phyloP scores from a whole-genome alignment of 805 yeast genomes.

The Starmera pachycereana region DNA sequence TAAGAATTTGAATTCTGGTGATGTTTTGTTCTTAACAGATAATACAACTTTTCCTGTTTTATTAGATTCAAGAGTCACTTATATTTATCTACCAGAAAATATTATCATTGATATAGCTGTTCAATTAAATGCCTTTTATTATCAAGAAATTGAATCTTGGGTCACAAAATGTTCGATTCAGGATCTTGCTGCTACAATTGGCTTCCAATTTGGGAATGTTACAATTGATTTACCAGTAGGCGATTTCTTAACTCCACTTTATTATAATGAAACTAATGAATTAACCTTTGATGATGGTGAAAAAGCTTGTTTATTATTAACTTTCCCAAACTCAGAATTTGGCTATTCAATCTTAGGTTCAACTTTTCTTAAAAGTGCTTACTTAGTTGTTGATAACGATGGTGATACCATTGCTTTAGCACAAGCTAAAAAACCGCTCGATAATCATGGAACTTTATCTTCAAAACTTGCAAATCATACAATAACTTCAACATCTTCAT shows the following conservation, averaged over 20 bases:
- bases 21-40: constrained; percentile 23
- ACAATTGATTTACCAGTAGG: constrained; percentile 38
- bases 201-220: constrained; percentile 43
- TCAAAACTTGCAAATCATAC: background rate
- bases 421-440: constrained; percentile 24
- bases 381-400: constrained; percentile 56
- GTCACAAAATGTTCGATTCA: constrained; percentile 49
- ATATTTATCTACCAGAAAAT: constrained; percentile 43
- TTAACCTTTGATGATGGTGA: constrained; percentile 44
- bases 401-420: constrained; percentile 47
- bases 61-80: constrained; percentile 44
- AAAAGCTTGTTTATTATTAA: constrained; percentile 43
- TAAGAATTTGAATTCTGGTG: constrained; percentile 29
- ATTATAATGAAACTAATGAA: constrained; percentile 18
- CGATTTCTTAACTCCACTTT: constrained; percentile 33
- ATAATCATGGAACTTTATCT: constrained; percentile 3
- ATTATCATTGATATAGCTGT: constrained; percentile 52
- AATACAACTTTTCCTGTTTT: constrained; percentile 39
- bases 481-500: constrained; percentile 1
- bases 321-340: constrained; percentile 34
- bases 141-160: constrained; percentile 40
- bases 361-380: constrained; percentile 41
- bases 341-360: constrained; percentile 52
- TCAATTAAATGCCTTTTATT: constrained; percentile 59
- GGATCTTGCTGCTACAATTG: constrained; percentile 36